These are phyloP conservation scores for Lachnellula suecica DNA, from an alignment of 2,329 filamentous ascomycete genomes.

Conservation along the genomic window DNA sequence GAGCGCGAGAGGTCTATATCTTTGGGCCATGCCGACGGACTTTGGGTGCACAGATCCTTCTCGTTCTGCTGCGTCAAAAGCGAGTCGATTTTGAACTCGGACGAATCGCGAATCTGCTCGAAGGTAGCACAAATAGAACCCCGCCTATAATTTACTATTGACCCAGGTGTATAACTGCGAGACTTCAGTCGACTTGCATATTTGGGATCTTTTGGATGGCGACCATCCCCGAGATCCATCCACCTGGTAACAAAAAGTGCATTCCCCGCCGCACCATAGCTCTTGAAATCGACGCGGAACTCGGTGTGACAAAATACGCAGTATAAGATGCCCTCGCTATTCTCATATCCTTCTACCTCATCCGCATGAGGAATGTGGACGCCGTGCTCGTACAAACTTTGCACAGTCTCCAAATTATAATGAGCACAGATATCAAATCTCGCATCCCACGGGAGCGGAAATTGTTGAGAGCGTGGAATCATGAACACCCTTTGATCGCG, in stretches of 20 bases:
- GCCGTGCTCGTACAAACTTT: slow-evolving; percentile 1
- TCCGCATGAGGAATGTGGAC: slow-evolving; percentile 3
- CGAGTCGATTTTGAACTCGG: slow-evolving; percentile 15
- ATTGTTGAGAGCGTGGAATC: slow-evolving; percentile 4
- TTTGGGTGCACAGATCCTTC: slow-evolving; percentile 5
- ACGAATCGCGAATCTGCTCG: slow-evolving; percentile 7
- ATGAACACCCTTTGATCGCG: slow-evolving; percentile 17
- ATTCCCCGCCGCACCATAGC: slow-evolving; percentile 8
- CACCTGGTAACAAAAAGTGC: slow-evolving; percentile 16
- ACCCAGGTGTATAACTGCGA: not conserved
- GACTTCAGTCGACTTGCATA: slow-evolving; percentile 5
- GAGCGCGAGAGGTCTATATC: slow-evolving; percentile 1
- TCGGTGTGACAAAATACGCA: slow-evolving; percentile 13
- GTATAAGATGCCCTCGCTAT: slow-evolving; percentile 11
- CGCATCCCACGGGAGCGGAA: slow-evolving; percentile 7
- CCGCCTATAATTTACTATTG: slow-evolving; percentile 3
- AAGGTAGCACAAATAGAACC: slow-evolving; percentile 14
- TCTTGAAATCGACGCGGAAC: slow-evolving; percentile 15
- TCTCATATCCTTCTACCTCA: slow-evolving; percentile 7
- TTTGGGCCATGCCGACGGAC: slow-evolving; percentile 5
- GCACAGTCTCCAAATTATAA: not conserved
- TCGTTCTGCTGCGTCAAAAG: slow-evolving; percentile 9
- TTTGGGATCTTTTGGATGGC: slow-evolving; percentile 7
- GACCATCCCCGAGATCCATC: slow-evolving; percentile 15
- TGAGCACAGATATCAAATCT: slow-evolving; percentile 10